Percentiles rank a stretch among this genome's conserved stretches.
Conservation (phyloP, 1,284 basidiomycete genomes). For the Ceratobasidium sp. region DNA sequence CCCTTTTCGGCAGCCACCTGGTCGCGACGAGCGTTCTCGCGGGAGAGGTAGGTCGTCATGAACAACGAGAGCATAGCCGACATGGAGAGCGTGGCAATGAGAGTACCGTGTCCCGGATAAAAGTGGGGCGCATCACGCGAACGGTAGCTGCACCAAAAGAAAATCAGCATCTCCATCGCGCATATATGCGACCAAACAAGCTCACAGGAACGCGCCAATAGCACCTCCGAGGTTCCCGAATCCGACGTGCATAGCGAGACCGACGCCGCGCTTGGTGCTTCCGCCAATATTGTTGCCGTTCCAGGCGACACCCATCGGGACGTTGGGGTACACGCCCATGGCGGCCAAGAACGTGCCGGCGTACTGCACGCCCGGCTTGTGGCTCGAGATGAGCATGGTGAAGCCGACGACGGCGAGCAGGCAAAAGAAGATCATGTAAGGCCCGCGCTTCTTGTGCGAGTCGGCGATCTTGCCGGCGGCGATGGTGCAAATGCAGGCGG, state of each 20-base stretch:
- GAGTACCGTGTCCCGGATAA: slow-evolving; percentile 43
- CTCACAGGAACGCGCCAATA: slow-evolving; percentile 53
- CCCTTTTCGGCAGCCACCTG: slow-evolving; percentile 15
- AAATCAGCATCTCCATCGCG: not conserved
- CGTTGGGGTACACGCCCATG: slow-evolving; percentile 54
- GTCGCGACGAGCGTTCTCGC: slow-evolving; percentile 45
- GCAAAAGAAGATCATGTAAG: slow-evolving; percentile 48
- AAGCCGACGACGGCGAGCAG: slow-evolving; percentile 52
- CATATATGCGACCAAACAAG: not conserved
- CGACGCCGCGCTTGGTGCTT: slow-evolving; percentile 54
- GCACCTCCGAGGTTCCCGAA: slow-evolving; percentile 53
- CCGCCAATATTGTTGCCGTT: slow-evolving; percentile 55
- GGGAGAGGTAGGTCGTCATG: slow-evolving; percentile 31
- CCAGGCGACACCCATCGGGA: slow-evolving; percentile 55
- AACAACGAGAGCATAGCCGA: slow-evolving; percentile 32
- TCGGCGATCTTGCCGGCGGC: slow-evolving; percentile 50
- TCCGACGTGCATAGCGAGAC: slow-evolving; percentile 53
- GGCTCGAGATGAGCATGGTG: slow-evolving; percentile 51
- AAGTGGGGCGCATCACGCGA: slow-evolving; percentile 44
- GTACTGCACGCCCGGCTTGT: slow-evolving; percentile 52
- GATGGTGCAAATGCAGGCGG: slow-evolving; percentile 52
- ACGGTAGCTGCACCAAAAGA: slow-evolving; percentile 34
- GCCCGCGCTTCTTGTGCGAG: slow-evolving; percentile 27
- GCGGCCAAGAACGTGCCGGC: slow-evolving; percentile 55
- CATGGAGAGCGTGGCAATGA: slow-evolving; percentile 44